Evolutionary conservation across 257 asterid species (phyloP), one percentile per base, ranked within the genome.

Genomic region (Gentiana dahurica): DNA sequence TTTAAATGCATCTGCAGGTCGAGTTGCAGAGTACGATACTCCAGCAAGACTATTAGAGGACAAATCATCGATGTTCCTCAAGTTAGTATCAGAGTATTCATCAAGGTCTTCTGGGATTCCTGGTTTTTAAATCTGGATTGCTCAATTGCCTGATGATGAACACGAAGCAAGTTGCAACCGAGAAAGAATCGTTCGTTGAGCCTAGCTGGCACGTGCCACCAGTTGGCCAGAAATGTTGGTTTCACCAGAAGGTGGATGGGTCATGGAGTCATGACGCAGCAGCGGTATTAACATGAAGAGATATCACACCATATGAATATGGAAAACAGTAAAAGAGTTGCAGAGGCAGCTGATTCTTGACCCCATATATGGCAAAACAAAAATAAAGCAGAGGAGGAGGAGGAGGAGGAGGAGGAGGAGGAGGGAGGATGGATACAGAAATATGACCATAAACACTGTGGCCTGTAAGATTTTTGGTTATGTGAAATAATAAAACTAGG

Each of bases 1-100:
- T 53, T 13, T 53, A 33, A 1, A 6, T 53, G 8, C 32, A 33
- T 10, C n/a, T 5, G 68, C 84, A 92, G 99, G 99, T 56, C 86
- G 95, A 65, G 94, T 92, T 12, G 94, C 97, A 34, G 99, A 92
- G 77, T 92, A 80, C 49, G 95, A 88, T 59, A 78, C 94, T 53
- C 99, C 99, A 3, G 75, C 84, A 55, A 77, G 87, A 57, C 88
- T 92, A 60, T 53, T 92, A 60, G 99, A 92, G 76, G 95, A 92
- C 75, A 83, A 85, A 65, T 88, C 95, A 15, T 92, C 99, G 39
- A 88, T 92, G 99, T 92, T 92, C 71, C 87, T 92, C 24, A 92
- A 76, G 87, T 76, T 92, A 72, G 99, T 92, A 36, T 72, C 86
- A 0, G 99, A 92, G 58, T 88, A 92, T 78, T 85, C 99, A 33